These are phyloP conservation scores for Malbranchea zuffiana DNA, from an alignment of 2,329 filamentous ascomycete genomes.

Conservation along the genomic window DNA sequence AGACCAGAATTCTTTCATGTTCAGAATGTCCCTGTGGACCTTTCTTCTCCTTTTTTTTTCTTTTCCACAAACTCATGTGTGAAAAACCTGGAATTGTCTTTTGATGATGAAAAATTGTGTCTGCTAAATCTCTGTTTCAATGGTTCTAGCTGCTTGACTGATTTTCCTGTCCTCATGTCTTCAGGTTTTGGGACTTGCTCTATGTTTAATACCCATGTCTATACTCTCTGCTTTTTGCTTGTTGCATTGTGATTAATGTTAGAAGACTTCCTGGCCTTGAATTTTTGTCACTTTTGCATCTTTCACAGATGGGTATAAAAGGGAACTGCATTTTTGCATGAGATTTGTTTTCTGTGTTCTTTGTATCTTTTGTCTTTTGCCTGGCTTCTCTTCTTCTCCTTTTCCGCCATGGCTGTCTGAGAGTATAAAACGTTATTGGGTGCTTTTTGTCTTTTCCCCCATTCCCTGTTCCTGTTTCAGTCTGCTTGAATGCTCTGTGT, in stretches of 20 bases:
- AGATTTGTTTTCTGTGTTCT: conserved; percentile 3
- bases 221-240: neutral
- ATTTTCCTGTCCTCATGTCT: conserved; percentile 8
- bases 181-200: conserved; percentile 15
- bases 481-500: no score
- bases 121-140: conserved; percentile 11
- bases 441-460: neutral
- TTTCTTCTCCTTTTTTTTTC: conserved; percentile 11
- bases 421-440: no score
- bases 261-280: neutral
- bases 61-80: conserved; percentile 10
- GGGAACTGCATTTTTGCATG: no score
- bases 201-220: conserved; percentile 16
- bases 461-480: neutral
- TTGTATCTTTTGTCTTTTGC: neutral
- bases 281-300: neutral
- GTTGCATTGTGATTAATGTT: neutral
- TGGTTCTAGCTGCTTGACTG: conserved; percentile 10
- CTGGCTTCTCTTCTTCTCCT: neutral
- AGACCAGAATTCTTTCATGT: no score
- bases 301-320: conserved; percentile 6
- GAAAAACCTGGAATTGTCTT: conserved; percentile 8
- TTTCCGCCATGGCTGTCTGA: neutral
- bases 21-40: no score
- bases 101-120: conserved; percentile 6